Conservation (phyloP, 73 alveolate genomes). For the Paramecium bursaria region DNA sequence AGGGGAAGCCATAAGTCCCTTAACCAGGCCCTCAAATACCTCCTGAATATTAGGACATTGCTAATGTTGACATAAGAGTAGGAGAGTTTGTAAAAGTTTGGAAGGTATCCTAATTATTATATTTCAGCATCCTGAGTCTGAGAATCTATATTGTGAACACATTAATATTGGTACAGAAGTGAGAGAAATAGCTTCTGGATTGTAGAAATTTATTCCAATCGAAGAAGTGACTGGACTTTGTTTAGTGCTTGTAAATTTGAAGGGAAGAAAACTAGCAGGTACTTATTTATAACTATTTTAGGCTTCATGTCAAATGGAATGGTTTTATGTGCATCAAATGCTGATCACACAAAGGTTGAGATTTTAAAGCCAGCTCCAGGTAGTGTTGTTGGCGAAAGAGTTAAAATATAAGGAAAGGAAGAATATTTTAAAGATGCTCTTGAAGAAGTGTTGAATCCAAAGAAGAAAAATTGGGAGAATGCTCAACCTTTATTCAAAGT, state of each 20-base stretch:
- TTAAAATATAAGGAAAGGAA: conserved; percentile 71
- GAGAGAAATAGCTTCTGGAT: conserved; percentile 96
- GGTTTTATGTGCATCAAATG: conserved; percentile 90
- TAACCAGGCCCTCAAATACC: background rate
- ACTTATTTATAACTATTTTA: background rate
- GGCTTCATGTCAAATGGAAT: conserved; percentile 96
- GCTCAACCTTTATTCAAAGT: conserved; percentile 36
- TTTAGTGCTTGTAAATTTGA: conserved; percentile 90
- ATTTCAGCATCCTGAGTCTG: conserved; percentile 84
- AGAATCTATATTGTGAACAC: conserved; percentile 90
- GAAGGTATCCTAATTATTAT: conserved; percentile 53
- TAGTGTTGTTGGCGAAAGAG: conserved; percentile 86
- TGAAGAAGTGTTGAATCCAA: conserved; percentile 76
- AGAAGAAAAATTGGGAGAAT: conserved; percentile 67
- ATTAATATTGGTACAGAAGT: conserved; percentile 96
- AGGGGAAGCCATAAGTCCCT: background rate
- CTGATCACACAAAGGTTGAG: conserved; percentile 82
- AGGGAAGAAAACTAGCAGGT: conserved; percentile 90
- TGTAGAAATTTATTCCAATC: conserved; percentile 85
- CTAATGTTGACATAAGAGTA: conserved; percentile 81
- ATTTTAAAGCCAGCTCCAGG: conserved; percentile 96
- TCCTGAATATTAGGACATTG: conserved; percentile 42
- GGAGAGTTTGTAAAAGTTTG: conserved; percentile 84
- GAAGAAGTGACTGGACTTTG: conserved; percentile 92
- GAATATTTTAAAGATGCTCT: conserved; percentile 54